Conservation (phyloP, 1,284 basidiomycete genomes). For the Schizopora paradoxa region DNA sequence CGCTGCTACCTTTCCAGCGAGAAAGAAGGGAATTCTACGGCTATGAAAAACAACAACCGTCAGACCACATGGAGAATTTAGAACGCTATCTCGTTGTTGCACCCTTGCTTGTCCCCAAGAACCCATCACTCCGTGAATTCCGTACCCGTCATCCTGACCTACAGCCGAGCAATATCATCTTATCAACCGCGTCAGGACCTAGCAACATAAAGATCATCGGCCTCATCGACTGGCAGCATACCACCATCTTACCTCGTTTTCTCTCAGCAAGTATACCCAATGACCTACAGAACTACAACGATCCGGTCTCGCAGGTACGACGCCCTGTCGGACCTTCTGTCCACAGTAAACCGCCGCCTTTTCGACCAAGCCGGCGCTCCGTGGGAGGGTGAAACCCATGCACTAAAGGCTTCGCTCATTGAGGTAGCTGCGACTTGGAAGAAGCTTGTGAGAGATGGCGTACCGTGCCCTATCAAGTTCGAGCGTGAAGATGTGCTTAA, state of each 20-base stretch:
- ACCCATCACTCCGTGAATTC: conserved; percentile 32
- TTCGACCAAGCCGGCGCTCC: conserved; percentile 34
- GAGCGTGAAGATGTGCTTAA: conserved; percentile 35
- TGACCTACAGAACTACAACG: conserved; percentile 41
- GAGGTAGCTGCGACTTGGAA: conserved; percentile 28
- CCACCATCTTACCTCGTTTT: conserved; percentile 42
- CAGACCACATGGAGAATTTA: conserved; percentile 35
- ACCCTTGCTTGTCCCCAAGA: conserved; percentile 32
- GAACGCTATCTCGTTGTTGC: conserved; percentile 35
- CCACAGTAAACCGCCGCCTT: conserved; percentile 32
- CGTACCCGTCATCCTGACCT: conserved; percentile 43
- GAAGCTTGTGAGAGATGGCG: conserved; percentile 15
- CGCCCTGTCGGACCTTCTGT: conserved; percentile 32
- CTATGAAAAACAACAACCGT: conserved; percentile 45
- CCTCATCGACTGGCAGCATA: conserved; percentile 39
- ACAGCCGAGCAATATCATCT: conserved; percentile 35
- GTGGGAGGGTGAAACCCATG: conserved; percentile 44
- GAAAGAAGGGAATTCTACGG: conserved; percentile 39
- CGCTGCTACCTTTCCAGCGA: conserved; percentile 42
- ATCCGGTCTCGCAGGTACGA: conserved; percentile 33
- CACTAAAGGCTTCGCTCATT: conserved; percentile 37
- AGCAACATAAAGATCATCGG: conserved; percentile 27
- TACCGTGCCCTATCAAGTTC: conserved; percentile 42
- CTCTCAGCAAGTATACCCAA: conserved; percentile 41
- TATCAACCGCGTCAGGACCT: conserved; percentile 32